phyloP scores from a whole-genome alignment of 2,329 filamentous ascomycete genomes.

The Beauveria brongniartii region DNA sequence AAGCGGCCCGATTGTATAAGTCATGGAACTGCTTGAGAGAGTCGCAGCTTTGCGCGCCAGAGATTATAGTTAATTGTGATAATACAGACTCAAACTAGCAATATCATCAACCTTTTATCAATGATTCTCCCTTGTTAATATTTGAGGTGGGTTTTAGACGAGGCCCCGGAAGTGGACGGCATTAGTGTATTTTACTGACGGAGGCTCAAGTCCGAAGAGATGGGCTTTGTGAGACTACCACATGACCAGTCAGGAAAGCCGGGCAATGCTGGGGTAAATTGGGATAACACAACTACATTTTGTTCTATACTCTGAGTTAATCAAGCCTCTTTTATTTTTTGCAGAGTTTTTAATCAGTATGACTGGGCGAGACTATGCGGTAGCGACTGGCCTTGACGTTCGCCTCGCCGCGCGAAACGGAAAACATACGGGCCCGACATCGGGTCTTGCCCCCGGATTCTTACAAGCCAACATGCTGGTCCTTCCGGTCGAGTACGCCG shows the following conservation, averaged over 20 bases:
- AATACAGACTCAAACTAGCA: constrained; percentile 1
- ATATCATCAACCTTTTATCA: not conserved
- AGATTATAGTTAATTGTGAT: not conserved
- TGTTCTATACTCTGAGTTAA: not conserved
- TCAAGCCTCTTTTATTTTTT: not conserved
- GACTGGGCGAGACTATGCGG: not conserved
- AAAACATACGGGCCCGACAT: constrained; percentile 35
- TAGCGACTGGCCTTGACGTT: constrained; percentile 26
- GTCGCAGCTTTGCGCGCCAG: not conserved
- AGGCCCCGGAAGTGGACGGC: not conserved
- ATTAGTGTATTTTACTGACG: not conserved
- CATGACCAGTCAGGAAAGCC: not conserved
- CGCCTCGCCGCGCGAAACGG: constrained; percentile 36
- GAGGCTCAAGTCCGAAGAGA: constrained; percentile 1
- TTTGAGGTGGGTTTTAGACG: not conserved
- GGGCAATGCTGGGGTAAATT: not conserved
- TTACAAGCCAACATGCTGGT: constrained; percentile 57
- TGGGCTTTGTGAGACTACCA: not conserved
- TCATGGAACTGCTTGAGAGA: not conserved
- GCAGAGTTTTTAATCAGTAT: not conserved
- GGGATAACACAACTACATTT: not conserved
- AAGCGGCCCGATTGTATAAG: not conserved
- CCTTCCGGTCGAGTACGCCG: constrained; percentile 46
- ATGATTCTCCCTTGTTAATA: not conserved
- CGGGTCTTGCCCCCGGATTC: constrained; percentile 45